These are phyloP conservation scores for Ogataea nitratoaversa DNA, from an alignment of 805 yeast genomes.

Conservation along the genomic window DNA sequence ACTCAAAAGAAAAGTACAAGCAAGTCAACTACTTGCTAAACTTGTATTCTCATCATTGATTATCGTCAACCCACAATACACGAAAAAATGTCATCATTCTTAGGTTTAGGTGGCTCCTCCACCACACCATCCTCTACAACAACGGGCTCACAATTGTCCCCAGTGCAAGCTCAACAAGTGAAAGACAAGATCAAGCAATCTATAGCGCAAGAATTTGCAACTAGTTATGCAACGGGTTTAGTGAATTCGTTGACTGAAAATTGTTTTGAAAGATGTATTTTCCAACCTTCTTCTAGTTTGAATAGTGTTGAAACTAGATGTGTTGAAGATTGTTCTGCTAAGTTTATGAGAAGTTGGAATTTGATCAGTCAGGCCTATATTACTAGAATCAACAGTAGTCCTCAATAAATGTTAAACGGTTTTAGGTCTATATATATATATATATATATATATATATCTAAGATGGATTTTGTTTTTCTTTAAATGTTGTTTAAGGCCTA, in stretches of 20 bases:
- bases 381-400: constrained; percentile 46
- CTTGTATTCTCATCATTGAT: too few relatives aligned
- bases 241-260: constrained; percentile 81
- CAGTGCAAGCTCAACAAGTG: constrained; percentile 37
- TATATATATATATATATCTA: too few relatives aligned
- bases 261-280: constrained; percentile 78
- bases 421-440: too few relatives aligned
- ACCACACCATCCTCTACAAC: constrained; percentile 9
- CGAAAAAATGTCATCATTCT: constrained; percentile 32
- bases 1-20: too few relatives aligned
- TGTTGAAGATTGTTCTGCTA: constrained; percentile 73
- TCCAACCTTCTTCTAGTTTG: constrained; percentile 51
- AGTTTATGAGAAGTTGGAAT: constrained; percentile 91
- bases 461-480: too few relatives aligned
- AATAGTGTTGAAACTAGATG: constrained; percentile 57
- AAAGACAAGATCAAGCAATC: constrained; percentile 65
- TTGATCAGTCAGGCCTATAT: constrained; percentile 74
- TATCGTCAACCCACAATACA: too few relatives aligned
- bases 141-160: constrained; percentile 7
- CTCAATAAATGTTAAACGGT: neutral
- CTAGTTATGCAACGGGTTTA: constrained; percentile 86
- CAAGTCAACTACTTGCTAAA: too few relatives aligned
- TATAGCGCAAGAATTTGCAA: constrained; percentile 77
- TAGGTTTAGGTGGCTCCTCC: constrained; percentile 28
- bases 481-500: too few relatives aligned